Evolutionary conservation across 805 yeast genomes (phyloP), one percentile per base, ranked within the genome.

Genomic region (Myxozyma nipponensis): DNA sequence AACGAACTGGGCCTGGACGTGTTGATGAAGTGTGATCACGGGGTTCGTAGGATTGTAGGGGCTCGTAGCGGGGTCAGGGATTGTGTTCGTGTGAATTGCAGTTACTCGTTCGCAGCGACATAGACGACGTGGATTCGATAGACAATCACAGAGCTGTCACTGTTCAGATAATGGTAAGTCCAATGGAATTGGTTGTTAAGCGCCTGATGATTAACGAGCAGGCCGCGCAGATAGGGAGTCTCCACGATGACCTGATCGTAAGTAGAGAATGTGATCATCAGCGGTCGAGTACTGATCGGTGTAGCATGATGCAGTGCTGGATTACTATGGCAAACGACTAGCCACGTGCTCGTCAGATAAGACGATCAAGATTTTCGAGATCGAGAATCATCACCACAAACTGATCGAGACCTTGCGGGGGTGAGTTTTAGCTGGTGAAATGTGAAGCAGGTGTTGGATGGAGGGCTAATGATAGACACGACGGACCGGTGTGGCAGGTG

Each of bases 401-500:
- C 74, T 89, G 45, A 76, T 84, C 18, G 96, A 89, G 59, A 90
- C 98, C 1, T 73, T 93, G 57, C 75, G 79, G 43, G 97, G 95
- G 35, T 61, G 46, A 6, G 50, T 35, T 7, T n/a, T n/a, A n/a
- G n/a, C n/a, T n/a, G n/a, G n/a, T n/a, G n/a, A n/a, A n/a, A n/a
- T n/a, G n/a, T n/a, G n/a, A n/a, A n/a, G 32, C 10, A 7, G 32
- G 13, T 28, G 32, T 7, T 28, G 32, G 32, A 7, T 7, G 32
- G 7, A 13, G 38, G 21, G 13, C 28, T 23, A 2, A 24, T 30
- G 4, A 39, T 24, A 62, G 72, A 32, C 98, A 93, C 69, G 96
- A 89, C 56, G 98, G 98, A 30, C 98, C 98, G 10, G 97, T 93
- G 42, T 93, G 98, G 98, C 96, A 91, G 71, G 95, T 89, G 19